Conservation (phyloP, 169 alveolate genomes). For the Eimeria maxima region DNA sequence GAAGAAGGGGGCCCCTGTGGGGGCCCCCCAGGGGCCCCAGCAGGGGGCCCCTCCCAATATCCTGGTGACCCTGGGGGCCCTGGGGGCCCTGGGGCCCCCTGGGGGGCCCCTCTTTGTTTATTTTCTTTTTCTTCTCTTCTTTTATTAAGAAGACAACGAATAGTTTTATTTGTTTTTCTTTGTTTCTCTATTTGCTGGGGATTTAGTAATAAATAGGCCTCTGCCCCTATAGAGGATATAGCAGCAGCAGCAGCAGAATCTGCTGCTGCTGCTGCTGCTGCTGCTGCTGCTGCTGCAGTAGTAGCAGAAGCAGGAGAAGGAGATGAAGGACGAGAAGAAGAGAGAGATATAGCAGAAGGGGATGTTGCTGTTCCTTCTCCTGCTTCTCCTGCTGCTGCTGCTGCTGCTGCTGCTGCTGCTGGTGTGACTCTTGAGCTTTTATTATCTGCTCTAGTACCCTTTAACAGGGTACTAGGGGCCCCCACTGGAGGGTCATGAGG, state of each 20-base stretch:
- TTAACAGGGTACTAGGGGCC: too few species aligned
- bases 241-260: neutral
- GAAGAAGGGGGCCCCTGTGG: neutral
- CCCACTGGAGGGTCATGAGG: too few species aligned
- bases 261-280: neutral
- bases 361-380: neutral
- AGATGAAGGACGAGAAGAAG: neutral
- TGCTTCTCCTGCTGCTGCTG: neutral
- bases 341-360: neutral
- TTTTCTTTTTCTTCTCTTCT: neutral
- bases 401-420: neutral
- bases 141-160: neutral
- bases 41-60: too few species aligned
- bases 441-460: neutral
- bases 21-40: too few species aligned
- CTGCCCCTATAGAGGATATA: conserved; percentile 27
- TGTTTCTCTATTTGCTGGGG: neutral
- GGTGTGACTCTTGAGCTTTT: neutral
- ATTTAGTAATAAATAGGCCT: neutral
- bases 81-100: neutral
- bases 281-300: neutral
- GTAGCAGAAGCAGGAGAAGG: neutral
- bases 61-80: too few species aligned
- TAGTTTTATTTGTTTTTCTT: neutral
- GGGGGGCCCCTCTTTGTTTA: conserved; percentile 1